Percentiles rank a stretch among this genome's conserved stretches.
Evolutionary conservation across 1,139 yeast species (phyloP).

Genomic region (Blastobotrys serpentis): DNA sequence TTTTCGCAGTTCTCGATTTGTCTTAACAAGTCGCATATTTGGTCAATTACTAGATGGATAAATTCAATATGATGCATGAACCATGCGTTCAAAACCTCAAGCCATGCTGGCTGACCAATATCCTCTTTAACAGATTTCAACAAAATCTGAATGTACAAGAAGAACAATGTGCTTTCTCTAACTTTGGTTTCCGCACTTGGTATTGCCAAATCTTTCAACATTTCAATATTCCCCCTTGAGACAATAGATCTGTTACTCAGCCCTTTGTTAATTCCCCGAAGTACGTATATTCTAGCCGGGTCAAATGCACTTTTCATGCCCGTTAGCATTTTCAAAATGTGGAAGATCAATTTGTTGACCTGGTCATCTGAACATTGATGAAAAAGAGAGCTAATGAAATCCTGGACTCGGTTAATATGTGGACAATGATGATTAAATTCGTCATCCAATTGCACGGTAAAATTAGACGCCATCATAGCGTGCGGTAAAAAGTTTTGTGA

Average conservation of each 20-base stretch:
- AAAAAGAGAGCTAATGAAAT: constrained; percentile 51
- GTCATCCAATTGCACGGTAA: constrained; percentile 38
- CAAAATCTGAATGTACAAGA: constrained; percentile 12
- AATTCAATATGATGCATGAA: constrained; percentile 8
- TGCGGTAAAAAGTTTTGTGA: constrained; percentile 58
- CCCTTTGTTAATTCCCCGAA: constrained; percentile 59
- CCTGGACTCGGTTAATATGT: constrained; percentile 54
- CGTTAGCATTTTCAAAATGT: constrained; percentile 49
- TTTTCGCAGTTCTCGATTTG: not conserved
- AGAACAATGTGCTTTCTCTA: constrained; percentile 43
- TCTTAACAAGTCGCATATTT: not conserved
- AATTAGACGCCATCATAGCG: constrained; percentile 64
- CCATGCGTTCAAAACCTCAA: constrained; percentile 16
- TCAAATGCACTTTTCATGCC: constrained; percentile 58
- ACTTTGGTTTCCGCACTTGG: constrained; percentile 60
- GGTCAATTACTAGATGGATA: constrained; percentile 4
- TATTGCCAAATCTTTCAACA: constrained; percentile 50
- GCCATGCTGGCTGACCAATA: constrained; percentile 4
- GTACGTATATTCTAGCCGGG: constrained; percentile 65
- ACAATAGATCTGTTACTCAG: constrained; percentile 40
- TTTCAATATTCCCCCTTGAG: constrained; percentile 31
- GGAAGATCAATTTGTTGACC: constrained; percentile 33
- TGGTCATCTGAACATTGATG: constrained; percentile 39
- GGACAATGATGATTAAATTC: constrained; percentile 46
- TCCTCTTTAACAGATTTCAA: not conserved